These are phyloP conservation scores for Viola odorata DNA, from an alignment of 345 rosid genomes.

Conservation along the genomic window DNA sequence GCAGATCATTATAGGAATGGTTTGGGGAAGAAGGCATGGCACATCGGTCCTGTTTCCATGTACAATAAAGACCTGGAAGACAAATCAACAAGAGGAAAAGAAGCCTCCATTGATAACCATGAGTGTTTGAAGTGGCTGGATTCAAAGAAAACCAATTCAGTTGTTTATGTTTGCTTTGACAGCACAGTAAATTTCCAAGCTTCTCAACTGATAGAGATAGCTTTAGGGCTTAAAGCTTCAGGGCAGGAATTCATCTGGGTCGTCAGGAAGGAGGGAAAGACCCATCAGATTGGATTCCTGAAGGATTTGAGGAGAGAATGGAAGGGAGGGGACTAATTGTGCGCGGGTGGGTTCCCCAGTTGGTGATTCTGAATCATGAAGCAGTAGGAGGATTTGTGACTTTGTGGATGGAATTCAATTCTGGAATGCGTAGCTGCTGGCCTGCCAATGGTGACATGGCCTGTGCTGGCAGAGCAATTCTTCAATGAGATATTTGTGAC, in stretches of 20 bases:
- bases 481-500: conserved; percentile 35
- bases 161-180: conserved; percentile 21
- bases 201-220: conserved; percentile 17
- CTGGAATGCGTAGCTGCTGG: conserved; percentile 31
- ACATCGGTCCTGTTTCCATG: conserved; percentile 46
- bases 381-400: conserved; percentile 36
- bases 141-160: conserved; percentile 17
- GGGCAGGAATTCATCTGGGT: conserved; percentile 19
- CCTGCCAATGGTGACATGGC: conserved; percentile 43
- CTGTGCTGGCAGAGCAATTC: conserved; percentile 29
- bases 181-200: conserved; percentile 1
- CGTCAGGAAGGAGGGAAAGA: neutral
- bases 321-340: conserved; percentile 20
- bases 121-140: conserved; percentile 17
- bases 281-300: conserved; percentile 18
- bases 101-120: conserved; percentile 12
- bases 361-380: conserved; percentile 31
- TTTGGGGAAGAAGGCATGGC: conserved; percentile 49
- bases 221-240: conserved; percentile 14
- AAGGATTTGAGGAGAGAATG: conserved; percentile 20
- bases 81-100: conserved; percentile 28
- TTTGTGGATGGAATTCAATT: conserved; percentile 17
- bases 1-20: conserved; percentile 34
- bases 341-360: conserved; percentile 35
- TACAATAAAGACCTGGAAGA: conserved; percentile 27